Evolutionary conservation across 2,329 filamentous ascomycete genomes (phyloP), one percentile per base, ranked within the genome.

Genomic region (Fusarium chuoi): DNA sequence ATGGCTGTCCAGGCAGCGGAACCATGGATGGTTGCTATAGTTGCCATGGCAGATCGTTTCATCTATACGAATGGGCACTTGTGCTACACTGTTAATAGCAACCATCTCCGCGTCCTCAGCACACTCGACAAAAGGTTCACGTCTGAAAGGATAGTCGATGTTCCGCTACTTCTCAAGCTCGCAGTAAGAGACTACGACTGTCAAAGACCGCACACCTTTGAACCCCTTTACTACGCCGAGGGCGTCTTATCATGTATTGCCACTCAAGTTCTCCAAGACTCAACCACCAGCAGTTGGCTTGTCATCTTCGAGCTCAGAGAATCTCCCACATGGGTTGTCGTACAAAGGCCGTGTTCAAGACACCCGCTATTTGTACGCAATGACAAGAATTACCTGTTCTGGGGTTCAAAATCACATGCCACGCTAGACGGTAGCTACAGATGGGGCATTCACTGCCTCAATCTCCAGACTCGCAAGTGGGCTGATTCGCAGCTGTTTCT

Each of bases 321-420:
- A 87, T 63, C 79, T 86, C 74, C 77, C 60, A 77, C 78, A 10
- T 70, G 90, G 22, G 75, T 89, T 5, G 80, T 86, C 18, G 80
- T 79, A 20, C 79, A 79, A 38, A 81, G 64, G 52, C 80, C 90
- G 45, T 77, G 83, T 22, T 87, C 86, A 33, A 84, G 84, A 5
- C 82, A 85, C 35, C 90, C 88, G 68, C 81, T 94, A 4, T 93
- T 94, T 79, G 91, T 92, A 7, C 88, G 92, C 15, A 92, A 94
- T 70, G 89, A 90, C 66, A 76, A 80, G 3, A 77, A 85, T 3
- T 90, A 89, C 78, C 84, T 95, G 6, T 92, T 91, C 76, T 92
- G 89, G 74, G 93, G 92, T 9, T 91, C 90, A 0, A 89, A 91
- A 79, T 90, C 88, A 0, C 86, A 86, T 12, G 78, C 83, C 7